These are phyloP conservation scores for Colletotrichum sp. DNA, from an alignment of 2,329 filamentous ascomycete species.

Conservation along the genomic window DNA sequence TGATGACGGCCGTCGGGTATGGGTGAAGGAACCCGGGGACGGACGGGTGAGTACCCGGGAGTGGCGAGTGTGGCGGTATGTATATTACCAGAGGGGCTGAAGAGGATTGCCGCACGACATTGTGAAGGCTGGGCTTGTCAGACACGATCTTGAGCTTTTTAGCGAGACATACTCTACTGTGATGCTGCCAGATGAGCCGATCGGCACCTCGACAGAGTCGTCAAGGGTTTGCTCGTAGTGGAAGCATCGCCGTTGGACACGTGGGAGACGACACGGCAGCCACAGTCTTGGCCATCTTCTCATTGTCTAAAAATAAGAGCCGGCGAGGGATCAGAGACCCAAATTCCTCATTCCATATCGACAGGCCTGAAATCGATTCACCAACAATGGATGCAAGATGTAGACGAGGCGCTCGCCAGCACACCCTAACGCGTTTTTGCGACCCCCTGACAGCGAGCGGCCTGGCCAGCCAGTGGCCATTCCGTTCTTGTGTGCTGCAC, in stretches of 20 bases:
- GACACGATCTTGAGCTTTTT: background rate
- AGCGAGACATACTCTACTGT: constrained; percentile 51
- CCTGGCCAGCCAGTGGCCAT: background rate
- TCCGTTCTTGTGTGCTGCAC: background rate
- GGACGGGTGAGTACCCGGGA: constrained; percentile 26
- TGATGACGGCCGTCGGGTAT: constrained; percentile 58
- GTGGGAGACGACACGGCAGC: constrained; percentile 8
- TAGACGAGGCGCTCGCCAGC: background rate
- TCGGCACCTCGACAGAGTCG: constrained; percentile 50
- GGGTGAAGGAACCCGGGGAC: constrained; percentile 46
- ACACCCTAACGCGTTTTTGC: background rate
- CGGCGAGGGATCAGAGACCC: background rate
- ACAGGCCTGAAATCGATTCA: background rate
- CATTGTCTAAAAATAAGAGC: constrained; percentile 10
- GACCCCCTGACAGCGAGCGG: background rate
- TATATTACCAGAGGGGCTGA: constrained; percentile 57
- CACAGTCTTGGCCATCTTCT: constrained; percentile 17
- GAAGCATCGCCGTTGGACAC: constrained; percentile 10
- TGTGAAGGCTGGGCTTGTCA: constrained; percentile 50
- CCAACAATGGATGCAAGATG: background rate
- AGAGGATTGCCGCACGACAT: constrained; percentile 40
- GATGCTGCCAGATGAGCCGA: constrained; percentile 54
- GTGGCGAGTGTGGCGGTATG: constrained; percentile 53
- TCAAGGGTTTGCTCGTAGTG: constrained; percentile 16
- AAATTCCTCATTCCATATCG: background rate